Evolutionary conservation across 306 rosid species (phyloP).

Genomic region (Leucaena leucocephala): DNA sequence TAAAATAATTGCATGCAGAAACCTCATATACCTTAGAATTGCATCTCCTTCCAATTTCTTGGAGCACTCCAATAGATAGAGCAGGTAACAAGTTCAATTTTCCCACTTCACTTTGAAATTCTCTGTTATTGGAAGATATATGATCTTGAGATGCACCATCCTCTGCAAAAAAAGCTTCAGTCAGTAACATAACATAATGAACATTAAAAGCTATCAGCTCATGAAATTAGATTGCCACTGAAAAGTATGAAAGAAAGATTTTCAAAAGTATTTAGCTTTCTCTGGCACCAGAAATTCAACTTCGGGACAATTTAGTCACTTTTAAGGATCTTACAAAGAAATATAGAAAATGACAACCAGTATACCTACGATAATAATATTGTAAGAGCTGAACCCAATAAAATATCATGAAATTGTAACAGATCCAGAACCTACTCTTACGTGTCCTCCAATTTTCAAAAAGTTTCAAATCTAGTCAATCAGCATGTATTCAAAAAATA

Average conservation of each 20-base stretch:
- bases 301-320: not conserved
- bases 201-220: not conserved
- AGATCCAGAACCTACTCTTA: not conserved
- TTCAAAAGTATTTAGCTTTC: not conserved
- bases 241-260: slow-evolving; percentile 5
- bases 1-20: slow-evolving; percentile 30
- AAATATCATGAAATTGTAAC: not conserved
- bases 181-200: slow-evolving; percentile 27
- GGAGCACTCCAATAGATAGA: slow-evolving; percentile 78
- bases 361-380: not conserved
- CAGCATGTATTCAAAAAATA: not conserved
- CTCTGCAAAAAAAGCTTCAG: slow-evolving; percentile 53
- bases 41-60: slow-evolving; percentile 86
- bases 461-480: not conserved
- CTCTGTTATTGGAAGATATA: slow-evolving; percentile 57
- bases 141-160: slow-evolving; percentile 57
- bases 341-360: not conserved
- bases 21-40: slow-evolving; percentile 64
- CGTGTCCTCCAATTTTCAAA: not conserved
- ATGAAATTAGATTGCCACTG: slow-evolving; percentile 20
- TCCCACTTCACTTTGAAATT: slow-evolving; percentile 65
- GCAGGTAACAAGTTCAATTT: slow-evolving; percentile 58
- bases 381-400: not conserved
- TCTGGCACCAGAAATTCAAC: slow-evolving; percentile 9
- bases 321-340: not conserved